Percentiles rank a stretch among this genome's conserved stretches.
phyloP scores from a whole-genome alignment of 257 asterid genomes.

The Jacaranda mimosifolia region DNA sequence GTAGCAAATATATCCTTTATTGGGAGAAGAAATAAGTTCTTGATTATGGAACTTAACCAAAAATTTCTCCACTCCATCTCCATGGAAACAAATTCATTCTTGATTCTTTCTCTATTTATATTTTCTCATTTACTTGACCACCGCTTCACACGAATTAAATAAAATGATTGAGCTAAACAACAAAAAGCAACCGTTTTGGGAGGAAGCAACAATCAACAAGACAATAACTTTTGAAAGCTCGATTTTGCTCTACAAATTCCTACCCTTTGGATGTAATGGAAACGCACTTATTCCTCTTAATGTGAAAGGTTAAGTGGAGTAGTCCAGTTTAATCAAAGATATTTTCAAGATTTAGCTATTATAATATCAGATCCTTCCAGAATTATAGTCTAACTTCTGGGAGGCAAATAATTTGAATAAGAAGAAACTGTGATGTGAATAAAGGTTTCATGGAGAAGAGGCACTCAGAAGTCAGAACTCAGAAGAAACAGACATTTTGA shows the following conservation, averaged over 20 bases:
- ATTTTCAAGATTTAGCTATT: conserved; percentile 23
- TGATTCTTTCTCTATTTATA: conserved; percentile 39
- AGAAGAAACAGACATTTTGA: conserved; percentile 42
- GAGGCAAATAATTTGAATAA: neutral
- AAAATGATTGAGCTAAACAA: conserved; percentile 21
- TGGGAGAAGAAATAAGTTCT: conserved; percentile 51
- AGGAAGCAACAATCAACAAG: conserved; percentile 45
- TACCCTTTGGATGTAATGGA: neutral
- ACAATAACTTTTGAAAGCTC: conserved; percentile 31
- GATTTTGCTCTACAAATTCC: neutral
- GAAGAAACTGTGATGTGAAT: conserved; percentile 10
- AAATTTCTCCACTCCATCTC: conserved; percentile 56
- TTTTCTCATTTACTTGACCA: conserved; percentile 18
- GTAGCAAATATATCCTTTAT: conserved; percentile 38
- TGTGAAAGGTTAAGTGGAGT: conserved; percentile 10
- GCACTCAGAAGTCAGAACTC: conserved; percentile 14
- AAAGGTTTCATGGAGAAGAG: conserved; percentile 29
- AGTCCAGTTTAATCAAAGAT: conserved; percentile 28
- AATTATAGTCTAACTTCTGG: neutral
- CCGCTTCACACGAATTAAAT: conserved; percentile 23
- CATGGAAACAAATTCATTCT: conserved; percentile 16
- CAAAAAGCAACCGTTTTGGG: conserved; percentile 38
- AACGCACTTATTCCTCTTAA: neutral
- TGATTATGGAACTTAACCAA: conserved; percentile 54
- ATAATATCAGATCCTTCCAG: conserved; percentile 11